phyloP scores from a whole-genome alignment of 305 asterid genomes.

The Fraxinus velutina region DNA sequence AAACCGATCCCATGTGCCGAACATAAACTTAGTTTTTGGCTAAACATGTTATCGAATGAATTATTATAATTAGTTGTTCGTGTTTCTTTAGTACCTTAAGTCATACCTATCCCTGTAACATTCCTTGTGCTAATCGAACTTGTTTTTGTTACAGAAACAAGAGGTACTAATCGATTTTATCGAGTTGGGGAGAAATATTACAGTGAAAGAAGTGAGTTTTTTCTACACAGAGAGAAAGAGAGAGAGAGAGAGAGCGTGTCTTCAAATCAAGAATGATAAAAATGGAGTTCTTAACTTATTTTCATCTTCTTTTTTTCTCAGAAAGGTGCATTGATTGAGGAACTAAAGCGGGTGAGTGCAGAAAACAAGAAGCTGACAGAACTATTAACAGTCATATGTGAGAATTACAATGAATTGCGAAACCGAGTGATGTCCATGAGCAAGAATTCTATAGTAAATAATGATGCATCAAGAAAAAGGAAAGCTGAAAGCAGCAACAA shows the following conservation, averaged over 20 bases:
- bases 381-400: conserved; percentile 56
- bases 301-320: conserved; percentile 14
- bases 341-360: conserved; percentile 61
- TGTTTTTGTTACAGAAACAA: conserved; percentile 48
- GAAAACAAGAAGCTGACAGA: conserved; percentile 76
- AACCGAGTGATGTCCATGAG: conserved; percentile 43
- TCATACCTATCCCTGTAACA: neutral
- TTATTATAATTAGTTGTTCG: neutral
- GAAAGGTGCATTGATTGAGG: conserved; percentile 64
- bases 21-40: neutral
- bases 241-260: neutral
- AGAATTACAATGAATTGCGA: conserved; percentile 63
- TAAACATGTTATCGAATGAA: neutral
- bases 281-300: neutral
- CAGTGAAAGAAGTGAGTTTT: conserved; percentile 41
- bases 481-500: conserved; percentile 23
- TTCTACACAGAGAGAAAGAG: neutral
- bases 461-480: conserved; percentile 48
- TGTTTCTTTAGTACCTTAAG: neutral
- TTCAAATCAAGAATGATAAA: neutral
- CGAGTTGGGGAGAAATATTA: conserved; percentile 39
- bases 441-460: conserved; percentile 35
- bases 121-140: neutral
- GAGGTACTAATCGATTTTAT: conserved; percentile 46
- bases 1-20: neutral